A percentile compares a stretch with the other conserved stretches of the same genome.
phyloP scores from a whole-genome alignment of 1,139 yeast species.

The Wickerhamomyces sp. region DNA sequence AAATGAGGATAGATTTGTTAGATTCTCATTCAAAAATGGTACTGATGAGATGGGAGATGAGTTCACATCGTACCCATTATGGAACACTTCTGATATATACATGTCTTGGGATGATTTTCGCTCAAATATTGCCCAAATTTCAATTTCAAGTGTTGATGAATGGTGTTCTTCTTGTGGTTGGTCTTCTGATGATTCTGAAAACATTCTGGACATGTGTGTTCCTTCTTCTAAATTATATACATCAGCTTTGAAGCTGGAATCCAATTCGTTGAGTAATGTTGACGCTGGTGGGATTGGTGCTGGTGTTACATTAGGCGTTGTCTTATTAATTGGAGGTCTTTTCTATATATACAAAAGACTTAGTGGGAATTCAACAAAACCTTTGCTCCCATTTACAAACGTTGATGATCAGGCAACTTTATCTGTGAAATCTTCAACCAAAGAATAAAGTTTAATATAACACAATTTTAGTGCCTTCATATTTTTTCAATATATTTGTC shows the following conservation, averaged over 20 bases:
- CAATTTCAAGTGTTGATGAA: conserved; percentile 24
- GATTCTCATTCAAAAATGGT: conserved; percentile 39
- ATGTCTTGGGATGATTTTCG: conserved; percentile 33
- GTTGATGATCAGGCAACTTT: too few species aligned
- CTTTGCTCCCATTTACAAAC: too few species aligned
- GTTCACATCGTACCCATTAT: conserved; percentile 30
- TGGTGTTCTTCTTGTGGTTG: conserved; percentile 37
- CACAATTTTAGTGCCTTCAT: conserved; percentile 8
- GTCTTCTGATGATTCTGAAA: conserved; percentile 13
- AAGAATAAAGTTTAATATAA: conserved; percentile 1
- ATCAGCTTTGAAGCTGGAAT: too few species aligned
- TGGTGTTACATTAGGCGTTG: conserved; percentile 40
- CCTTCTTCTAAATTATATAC: conserved; percentile 28
- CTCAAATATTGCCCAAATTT: conserved; percentile 20
- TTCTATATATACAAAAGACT: conserved; percentile 1
- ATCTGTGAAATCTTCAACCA: too few species aligned
- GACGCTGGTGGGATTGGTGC: conserved; percentile 47
- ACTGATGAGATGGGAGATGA: conserved; percentile 27
- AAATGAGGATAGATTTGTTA: conserved; percentile 27
- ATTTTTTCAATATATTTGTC: conserved; percentile 18
- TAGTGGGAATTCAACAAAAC: too few species aligned
- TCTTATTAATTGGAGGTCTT: conserved; percentile 19
- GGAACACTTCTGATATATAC: conserved; percentile 26
- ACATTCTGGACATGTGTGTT: conserved; percentile 28
- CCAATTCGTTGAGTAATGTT: too few species aligned